Evolutionary conservation across 1,284 basidiomycete genomes (phyloP).

Genomic region (Clitocybe nebularis): DNA sequence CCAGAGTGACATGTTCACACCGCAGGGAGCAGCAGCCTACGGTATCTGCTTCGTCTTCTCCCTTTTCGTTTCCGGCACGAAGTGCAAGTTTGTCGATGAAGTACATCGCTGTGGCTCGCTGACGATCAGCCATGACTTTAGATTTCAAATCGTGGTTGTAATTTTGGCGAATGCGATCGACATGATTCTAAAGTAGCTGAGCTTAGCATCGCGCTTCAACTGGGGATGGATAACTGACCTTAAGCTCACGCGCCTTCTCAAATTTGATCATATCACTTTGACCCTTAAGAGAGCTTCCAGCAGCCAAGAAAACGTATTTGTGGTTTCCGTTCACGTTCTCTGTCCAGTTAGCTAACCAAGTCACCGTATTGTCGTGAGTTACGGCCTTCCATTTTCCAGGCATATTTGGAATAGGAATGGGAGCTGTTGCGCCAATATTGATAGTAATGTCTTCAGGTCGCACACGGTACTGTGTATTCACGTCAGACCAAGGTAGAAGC

Average conservation of each 20-base stretch:
- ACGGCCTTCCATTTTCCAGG: slow-evolving; percentile 85
- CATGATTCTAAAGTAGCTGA: slow-evolving; percentile 61
- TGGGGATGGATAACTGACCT: slow-evolving; percentile 48
- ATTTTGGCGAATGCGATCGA: slow-evolving; percentile 85
- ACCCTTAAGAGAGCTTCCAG: slow-evolving; percentile 92
- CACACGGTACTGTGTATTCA: slow-evolving; percentile 64
- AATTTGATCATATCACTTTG: slow-evolving; percentile 96
- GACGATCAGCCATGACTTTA: slow-evolving; percentile 90
- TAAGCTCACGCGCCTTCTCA: slow-evolving; percentile 92
- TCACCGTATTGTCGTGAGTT: slow-evolving; percentile 90
- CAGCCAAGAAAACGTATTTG: slow-evolving; percentile 95
- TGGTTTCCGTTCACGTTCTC: slow-evolving; percentile 91
- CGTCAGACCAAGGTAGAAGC: neutral
- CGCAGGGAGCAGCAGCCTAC: slow-evolving; percentile 96
- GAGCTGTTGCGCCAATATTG: slow-evolving; percentile 80
- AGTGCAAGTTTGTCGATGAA: slow-evolving; percentile 94
- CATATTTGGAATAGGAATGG: slow-evolving; percentile 81
- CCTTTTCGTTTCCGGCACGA: slow-evolving; percentile 97
- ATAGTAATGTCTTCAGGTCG: slow-evolving; percentile 91
- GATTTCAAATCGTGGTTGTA: slow-evolving; percentile 82
- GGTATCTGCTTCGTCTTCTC: slow-evolving; percentile 96
- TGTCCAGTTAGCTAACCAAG: slow-evolving; percentile 97
- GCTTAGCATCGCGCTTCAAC: neutral
- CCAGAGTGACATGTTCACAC: slow-evolving; percentile 90
- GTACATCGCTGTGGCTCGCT: slow-evolving; percentile 95